Base-by-base conservation (phyloP, 306 rosid genomes). In the Corylus heterophylla region DNA sequence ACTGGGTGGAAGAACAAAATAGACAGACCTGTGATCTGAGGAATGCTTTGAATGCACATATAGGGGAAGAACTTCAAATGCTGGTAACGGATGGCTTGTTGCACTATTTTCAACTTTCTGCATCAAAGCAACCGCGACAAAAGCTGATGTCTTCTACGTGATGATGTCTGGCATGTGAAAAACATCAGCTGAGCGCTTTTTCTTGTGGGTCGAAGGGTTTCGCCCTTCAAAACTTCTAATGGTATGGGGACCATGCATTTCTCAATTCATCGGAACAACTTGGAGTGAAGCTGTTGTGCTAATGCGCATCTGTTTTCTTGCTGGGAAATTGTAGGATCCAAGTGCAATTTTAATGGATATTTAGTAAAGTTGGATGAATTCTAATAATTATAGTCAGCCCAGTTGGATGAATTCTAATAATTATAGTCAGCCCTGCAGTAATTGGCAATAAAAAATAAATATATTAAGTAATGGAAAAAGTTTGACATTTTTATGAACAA, bases 121-220 rank as follows among this genome's bases (percentile, higher is more conserved):
- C 81, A 86, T 95, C 96, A 95, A 95, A 88, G 89, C 92, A 56
- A 81, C 85, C 39, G 98, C 96, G 25, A 93, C 96, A 54, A 92
- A 89, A 78, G 90, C 90, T 17, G 98, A 95, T 20, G 97, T 91
- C 76, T 95, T 92, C 78, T 92, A 91, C 76, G 91, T 95, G 54
- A 86, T 89, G 87, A 86, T 89, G 87, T 91, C 82, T 42, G 96
- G 98, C 44, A 86, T 95, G 92, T 95, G 98, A 98, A 88, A 90
- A 83, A 86, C 98, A 51, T 78, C 96, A 64, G 92, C 94, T 8
- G 98, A 95, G 84, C 82, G 88, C 56, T 85, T 95, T 79, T 91
- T 95, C 90, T 82, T 83, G 58, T 95, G 98, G 98, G 91, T 92
- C 7, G 98, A 98, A 86, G 98, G 98, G 78, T 89, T 89, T 83